phyloP scores from a whole-genome alignment of 306 rosid species.

The Cyamopsis tetragonoloba region DNA sequence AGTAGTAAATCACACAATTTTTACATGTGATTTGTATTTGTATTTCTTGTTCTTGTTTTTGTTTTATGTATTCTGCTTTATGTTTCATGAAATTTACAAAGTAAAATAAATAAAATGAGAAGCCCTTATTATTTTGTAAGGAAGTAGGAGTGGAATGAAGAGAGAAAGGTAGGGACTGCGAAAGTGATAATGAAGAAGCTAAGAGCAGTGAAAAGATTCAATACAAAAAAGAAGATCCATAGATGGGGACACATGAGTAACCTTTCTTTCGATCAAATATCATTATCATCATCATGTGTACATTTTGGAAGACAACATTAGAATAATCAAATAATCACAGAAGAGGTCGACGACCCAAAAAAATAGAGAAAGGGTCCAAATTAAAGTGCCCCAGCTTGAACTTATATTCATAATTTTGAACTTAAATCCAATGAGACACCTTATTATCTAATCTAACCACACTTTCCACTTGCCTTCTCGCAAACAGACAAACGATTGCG shows the following conservation, averaged over 20 bases:
- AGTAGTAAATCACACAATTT: no score
- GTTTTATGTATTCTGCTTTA: no score
- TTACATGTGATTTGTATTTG: no score
- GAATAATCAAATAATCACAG: conserved; percentile 23
- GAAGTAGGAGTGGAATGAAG: background rate
- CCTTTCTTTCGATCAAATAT: conserved; percentile 4
- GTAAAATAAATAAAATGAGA: no score
- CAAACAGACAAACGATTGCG: conserved; percentile 22
- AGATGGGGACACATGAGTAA: conserved; percentile 15
- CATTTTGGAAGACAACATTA: conserved; percentile 27
- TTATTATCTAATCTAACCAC: conserved; percentile 18
- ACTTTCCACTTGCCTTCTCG: conserved; percentile 25
- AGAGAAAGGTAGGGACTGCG: conserved; percentile 3
- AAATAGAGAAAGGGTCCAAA: conserved; percentile 21
- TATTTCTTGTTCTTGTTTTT: no score
- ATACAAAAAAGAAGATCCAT: background rate
- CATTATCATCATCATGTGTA: no score
- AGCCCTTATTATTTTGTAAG: background rate
- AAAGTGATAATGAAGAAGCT: no score
- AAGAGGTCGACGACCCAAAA: no score
- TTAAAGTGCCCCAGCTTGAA: background rate
- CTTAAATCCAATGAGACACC: no score
- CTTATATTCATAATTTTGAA: no score
- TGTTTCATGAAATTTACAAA: no score
- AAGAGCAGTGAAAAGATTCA: background rate